Percentiles rank a stretch among this genome's conserved stretches.
Conservation (phyloP, 2,329 filamentous ascomycete species). For the Phoma herbarum region DNA sequence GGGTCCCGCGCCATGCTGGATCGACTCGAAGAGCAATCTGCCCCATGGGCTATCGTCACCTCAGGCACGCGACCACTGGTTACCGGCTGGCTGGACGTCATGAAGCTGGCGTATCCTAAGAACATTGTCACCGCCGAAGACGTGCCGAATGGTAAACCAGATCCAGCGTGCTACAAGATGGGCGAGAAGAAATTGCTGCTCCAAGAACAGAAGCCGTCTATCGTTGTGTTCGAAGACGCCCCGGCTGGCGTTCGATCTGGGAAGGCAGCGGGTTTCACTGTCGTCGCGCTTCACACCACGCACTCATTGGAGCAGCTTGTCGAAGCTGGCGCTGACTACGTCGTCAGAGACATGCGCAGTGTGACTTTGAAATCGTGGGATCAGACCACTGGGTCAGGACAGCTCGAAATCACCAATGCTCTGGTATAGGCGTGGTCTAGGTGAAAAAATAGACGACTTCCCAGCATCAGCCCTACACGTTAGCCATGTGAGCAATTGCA, state of each 20-base stretch:
- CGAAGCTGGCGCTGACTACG: slow-evolving; percentile 84
- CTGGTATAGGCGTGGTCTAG: slow-evolving; percentile 48
- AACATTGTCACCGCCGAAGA: slow-evolving; percentile 61
- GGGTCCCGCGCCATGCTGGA: slow-evolving; percentile 78
- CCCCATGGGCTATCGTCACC: slow-evolving; percentile 83
- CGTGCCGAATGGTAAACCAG: slow-evolving; percentile 59
- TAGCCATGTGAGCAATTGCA: slow-evolving; percentile 4
- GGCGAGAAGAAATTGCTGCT: slow-evolving; percentile 55
- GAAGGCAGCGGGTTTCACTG: slow-evolving; percentile 85
- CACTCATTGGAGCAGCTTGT: slow-evolving; percentile 77
- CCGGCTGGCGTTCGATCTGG: slow-evolving; percentile 85
- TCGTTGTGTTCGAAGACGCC: slow-evolving; percentile 88
- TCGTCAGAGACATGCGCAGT: slow-evolving; percentile 80
- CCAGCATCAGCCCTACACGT: slow-evolving; percentile 8
- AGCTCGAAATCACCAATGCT: slow-evolving; percentile 73
- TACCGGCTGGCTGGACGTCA: slow-evolving; percentile 59
- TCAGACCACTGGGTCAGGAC: slow-evolving; percentile 65
- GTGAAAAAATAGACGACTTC: slow-evolving; percentile 14
- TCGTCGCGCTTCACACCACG: slow-evolving; percentile 85
- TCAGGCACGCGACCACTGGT: slow-evolving; percentile 60
- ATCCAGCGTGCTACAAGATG: slow-evolving; percentile 59
- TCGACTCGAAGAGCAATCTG: slow-evolving; percentile 67
- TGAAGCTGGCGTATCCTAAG: slow-evolving; percentile 58
- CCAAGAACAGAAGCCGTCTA: slow-evolving; percentile 51
- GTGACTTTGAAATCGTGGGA: slow-evolving; percentile 69